Conservation (phyloP, 495 filamentous ascomycete species). For the Rostrohypoxylon terebratum region DNA sequence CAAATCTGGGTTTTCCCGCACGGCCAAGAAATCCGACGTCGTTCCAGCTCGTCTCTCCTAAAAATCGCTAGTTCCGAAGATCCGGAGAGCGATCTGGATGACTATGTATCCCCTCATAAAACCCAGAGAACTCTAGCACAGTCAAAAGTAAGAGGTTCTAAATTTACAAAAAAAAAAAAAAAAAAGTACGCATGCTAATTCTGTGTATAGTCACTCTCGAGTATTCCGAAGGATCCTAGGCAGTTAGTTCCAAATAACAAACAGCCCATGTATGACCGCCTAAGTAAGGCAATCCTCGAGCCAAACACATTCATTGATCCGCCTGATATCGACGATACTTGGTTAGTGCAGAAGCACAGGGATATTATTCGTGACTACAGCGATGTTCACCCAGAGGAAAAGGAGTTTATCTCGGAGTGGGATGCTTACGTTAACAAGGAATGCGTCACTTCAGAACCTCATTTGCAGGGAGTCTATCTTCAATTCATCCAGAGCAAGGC, state of each 20-base stretch:
- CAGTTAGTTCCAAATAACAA: constrained; percentile 60
- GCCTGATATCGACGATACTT: constrained; percentile 58
- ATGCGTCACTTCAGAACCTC: constrained; percentile 59
- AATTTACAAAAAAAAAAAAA: no score
- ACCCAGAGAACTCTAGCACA: constrained; percentile 44
- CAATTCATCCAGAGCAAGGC: constrained; percentile 58
- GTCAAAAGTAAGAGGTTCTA: constrained; percentile 41
- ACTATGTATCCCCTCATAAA: constrained; percentile 44
- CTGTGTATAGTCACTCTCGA: constrained; percentile 25
- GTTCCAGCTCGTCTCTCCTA: constrained; percentile 38
- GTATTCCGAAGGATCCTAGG: constrained; percentile 45
- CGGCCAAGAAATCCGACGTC: constrained; percentile 43
- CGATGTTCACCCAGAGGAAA: constrained; percentile 61
- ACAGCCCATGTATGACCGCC: constrained; percentile 63
- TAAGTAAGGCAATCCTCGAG: constrained; percentile 60
- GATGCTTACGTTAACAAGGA: constrained; percentile 61
- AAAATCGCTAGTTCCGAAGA: constrained; percentile 37
- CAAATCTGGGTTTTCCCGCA: constrained; percentile 46
- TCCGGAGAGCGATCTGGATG: constrained; percentile 43
- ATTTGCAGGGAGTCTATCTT: constrained; percentile 58
- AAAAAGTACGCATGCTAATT: constrained; percentile 29
- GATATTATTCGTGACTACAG: constrained; percentile 64
- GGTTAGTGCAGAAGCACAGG: constrained; percentile 65
- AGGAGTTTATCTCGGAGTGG: constrained; percentile 65
- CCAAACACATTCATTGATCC: constrained; percentile 59